Evolutionary conservation across 1,284 basidiomycete genomes (phyloP).

Genomic region (Irpex sp.): DNA sequence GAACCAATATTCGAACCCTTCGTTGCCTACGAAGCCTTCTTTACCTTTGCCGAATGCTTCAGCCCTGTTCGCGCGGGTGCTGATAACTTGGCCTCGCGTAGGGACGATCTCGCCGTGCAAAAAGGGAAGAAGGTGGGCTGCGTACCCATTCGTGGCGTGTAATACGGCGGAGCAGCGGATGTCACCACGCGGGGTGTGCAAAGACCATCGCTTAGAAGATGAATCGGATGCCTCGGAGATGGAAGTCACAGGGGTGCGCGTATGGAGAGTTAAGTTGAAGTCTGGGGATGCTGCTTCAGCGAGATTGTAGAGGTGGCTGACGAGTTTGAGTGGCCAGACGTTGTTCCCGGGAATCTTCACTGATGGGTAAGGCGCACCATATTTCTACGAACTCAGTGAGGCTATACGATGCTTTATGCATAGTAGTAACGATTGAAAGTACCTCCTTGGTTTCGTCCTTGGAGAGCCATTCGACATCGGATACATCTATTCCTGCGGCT

Average conservation of each 20-base stretch:
- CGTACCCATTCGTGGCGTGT: slow-evolving; percentile 80
- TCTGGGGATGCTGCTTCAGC: slow-evolving; percentile 28
- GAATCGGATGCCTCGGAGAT: slow-evolving; percentile 25
- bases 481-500: slow-evolving; percentile 45
- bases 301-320: slow-evolving; percentile 54
- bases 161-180: slow-evolving; percentile 56
- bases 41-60: slow-evolving; percentile 12
- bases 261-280: slow-evolving; percentile 53
- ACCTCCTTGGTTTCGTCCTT: slow-evolving; percentile 47
- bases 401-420: no score
- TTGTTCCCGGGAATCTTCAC: slow-evolving; percentile 52
- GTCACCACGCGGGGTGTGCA: slow-evolving; percentile 55
- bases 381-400: slow-evolving; percentile 35
- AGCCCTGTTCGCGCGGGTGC: slow-evolving; percentile 46
- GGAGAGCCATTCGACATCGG: slow-evolving; percentile 40
- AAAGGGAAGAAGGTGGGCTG: slow-evolving; percentile 59
- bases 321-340: slow-evolving; percentile 74
- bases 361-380: slow-evolving; percentile 50
- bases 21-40: slow-evolving; percentile 28
- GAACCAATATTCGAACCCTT: slow-evolving; percentile 74
- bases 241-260: slow-evolving; percentile 58
- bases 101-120: slow-evolving; percentile 62
- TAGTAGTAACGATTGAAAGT: no score
- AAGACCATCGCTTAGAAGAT: slow-evolving; percentile 36
- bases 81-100: slow-evolving; percentile 68